Conservation (phyloP, 768 basidiomycete species). For the Obba rivulosa region DNA sequence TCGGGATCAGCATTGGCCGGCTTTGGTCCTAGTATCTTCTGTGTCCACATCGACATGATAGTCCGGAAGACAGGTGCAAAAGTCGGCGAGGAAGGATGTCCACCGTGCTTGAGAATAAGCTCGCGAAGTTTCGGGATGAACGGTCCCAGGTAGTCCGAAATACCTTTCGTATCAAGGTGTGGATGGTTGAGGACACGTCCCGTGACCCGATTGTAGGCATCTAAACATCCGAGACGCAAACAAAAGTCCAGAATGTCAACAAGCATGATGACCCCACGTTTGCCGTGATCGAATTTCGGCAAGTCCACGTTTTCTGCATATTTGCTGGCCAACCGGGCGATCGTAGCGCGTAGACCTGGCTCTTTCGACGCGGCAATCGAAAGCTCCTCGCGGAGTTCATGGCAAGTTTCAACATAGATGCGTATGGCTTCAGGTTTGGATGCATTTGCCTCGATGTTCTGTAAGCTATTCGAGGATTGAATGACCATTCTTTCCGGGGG, state of each 20-base stretch:
- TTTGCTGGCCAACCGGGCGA: background rate
- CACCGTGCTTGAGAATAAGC: slow-evolving; percentile 2
- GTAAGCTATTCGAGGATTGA: background rate
- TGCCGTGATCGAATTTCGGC: too few species aligned
- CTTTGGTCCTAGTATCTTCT: slow-evolving; percentile 9
- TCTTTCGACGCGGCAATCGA: background rate
- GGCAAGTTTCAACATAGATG: background rate
- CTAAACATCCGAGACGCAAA: background rate
- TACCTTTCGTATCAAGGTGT: background rate
- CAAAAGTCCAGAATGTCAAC: slow-evolving; percentile 6
- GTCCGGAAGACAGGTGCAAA: slow-evolving; percentile 7
- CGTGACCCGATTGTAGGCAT: background rate
- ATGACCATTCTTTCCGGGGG: background rate
- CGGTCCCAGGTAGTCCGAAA: slow-evolving; percentile 8
- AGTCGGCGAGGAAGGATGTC: background rate
- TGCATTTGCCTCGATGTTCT: background rate
- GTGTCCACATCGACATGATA: slow-evolving; percentile 7
- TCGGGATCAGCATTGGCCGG: slow-evolving; percentile 1
- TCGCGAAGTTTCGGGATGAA: slow-evolving; percentile 7
- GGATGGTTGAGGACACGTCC: background rate
- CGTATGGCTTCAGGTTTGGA: background rate
- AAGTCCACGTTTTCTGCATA: background rate
- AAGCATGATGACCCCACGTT: too few species aligned
- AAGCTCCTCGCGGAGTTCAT: background rate
- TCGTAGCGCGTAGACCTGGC: background rate